Evolutionary conservation across 2,329 filamentous ascomycete genomes (phyloP).

Genomic region (Cytospora chrysosperma): DNA sequence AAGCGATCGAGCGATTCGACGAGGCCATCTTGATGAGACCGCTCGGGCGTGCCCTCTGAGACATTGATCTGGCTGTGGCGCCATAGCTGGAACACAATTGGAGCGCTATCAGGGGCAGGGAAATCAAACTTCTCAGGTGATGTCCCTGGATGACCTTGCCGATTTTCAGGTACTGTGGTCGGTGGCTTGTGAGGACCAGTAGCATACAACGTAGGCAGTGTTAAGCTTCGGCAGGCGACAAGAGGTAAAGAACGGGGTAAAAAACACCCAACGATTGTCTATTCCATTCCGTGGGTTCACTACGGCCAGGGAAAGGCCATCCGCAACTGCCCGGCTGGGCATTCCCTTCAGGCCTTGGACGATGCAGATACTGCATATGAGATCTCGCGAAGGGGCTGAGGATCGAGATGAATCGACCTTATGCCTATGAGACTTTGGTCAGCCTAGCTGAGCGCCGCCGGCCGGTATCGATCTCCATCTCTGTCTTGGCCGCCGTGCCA

Average conservation of each 20-base stretch:
- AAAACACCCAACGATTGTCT: background rate
- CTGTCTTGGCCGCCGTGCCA: conserved; percentile 12
- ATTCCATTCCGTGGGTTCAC: background rate
- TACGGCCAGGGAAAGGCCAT: background rate
- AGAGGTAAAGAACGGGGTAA: conserved; percentile 32
- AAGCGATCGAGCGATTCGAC: conserved; percentile 17
- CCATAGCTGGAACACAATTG: too few species aligned
- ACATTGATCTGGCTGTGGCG: too few species aligned
- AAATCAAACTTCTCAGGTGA: too few species aligned
- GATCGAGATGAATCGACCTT: background rate
- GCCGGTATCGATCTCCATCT: conserved; percentile 6
- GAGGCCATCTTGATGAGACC: conserved; percentile 35
- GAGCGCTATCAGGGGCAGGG: too few species aligned
- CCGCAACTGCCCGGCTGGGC: background rate
- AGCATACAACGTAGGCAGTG: too few species aligned
- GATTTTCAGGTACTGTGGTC: too few species aligned
- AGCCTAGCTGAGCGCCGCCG: conserved; percentile 33
- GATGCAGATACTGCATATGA: background rate
- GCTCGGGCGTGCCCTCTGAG: conserved; percentile 22
- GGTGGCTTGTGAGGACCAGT: too few species aligned
- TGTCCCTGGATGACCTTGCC: too few species aligned
- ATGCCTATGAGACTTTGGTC: conserved; percentile 25
- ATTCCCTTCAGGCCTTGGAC: background rate
- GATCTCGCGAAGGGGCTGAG: conserved; percentile 3
- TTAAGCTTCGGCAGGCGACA: too few species aligned